phyloP scores from a whole-genome alignment of 805 yeast species.

The Maudiozyma bulderi region DNA sequence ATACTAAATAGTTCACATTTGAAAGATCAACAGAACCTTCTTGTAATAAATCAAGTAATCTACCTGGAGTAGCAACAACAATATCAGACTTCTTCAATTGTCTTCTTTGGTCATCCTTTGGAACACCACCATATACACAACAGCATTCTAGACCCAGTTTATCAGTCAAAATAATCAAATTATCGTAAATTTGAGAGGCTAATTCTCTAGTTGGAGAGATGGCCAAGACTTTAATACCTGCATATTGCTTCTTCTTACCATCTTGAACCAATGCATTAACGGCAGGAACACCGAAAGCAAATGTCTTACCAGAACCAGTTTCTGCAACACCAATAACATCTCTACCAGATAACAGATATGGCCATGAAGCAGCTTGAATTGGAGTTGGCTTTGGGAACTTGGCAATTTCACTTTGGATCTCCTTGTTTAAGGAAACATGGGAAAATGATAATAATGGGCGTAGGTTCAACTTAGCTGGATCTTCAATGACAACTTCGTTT shows the following conservation, averaged over 20 bases:
- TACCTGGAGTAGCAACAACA: constrained; percentile 97
- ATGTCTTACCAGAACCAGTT: constrained; percentile 96
- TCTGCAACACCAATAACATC: constrained; percentile 97
- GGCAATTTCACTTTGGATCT: constrained; percentile 50
- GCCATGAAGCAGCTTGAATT: constrained; percentile 93
- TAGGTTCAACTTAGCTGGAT: constrained; percentile 41
- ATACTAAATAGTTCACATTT: constrained; percentile 64
- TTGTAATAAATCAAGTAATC: constrained; percentile 79
- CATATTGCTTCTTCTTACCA: constrained; percentile 15
- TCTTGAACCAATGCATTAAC: constrained; percentile 49
- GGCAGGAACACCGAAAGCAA: constrained; percentile 98
- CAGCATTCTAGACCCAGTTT: constrained; percentile 58
- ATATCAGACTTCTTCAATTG: constrained; percentile 59
- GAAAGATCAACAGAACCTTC: constrained; percentile 74
- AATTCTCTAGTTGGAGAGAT: constrained; percentile 96
- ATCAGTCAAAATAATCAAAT: constrained; percentile 54
- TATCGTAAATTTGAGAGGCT: constrained; percentile 88
- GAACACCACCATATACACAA: constrained; percentile 95
- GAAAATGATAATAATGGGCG: constrained; percentile 65
- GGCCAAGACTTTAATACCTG: constrained; percentile 64
- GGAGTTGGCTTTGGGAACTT: constrained; percentile 90
- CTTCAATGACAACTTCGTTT: constrained; percentile 76
- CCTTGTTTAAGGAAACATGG: constrained; percentile 45
- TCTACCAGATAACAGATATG: constrained; percentile 62
- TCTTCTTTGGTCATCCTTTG: constrained; percentile 82